Conservation (phyloP, 2,329 filamentous ascomycete genomes). For the Colletotrichum lupini region DNA sequence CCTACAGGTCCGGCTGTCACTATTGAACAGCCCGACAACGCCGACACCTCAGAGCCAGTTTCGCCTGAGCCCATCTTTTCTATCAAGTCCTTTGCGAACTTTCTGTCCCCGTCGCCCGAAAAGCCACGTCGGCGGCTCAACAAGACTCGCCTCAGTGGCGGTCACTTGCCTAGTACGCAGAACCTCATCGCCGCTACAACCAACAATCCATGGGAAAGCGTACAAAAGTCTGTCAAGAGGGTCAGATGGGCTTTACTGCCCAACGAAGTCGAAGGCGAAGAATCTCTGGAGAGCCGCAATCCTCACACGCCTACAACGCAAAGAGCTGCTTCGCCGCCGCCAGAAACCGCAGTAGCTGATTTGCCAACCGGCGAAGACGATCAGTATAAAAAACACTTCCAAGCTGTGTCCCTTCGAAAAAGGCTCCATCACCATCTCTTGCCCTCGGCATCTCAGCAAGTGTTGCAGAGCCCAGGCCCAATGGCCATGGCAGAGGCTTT, state of each 20-base stretch:
- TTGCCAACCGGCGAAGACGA: conserved; percentile 48
- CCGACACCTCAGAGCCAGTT: conserved; percentile 44
- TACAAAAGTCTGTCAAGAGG: conserved; percentile 40
- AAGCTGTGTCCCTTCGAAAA: conserved; percentile 51
- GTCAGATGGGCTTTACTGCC: conserved; percentile 52
- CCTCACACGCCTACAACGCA: conserved; percentile 5
- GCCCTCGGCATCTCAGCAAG: conserved; percentile 55
- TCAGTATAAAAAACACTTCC: conserved; percentile 61
- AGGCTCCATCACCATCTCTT: conserved; percentile 47
- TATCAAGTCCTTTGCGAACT: conserved; percentile 63
- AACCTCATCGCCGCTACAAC: conserved; percentile 48
- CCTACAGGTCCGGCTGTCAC: not conserved
- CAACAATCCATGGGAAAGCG: conserved; percentile 46
- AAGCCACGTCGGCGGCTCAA: conserved; percentile 37
- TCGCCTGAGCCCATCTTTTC: conserved; percentile 61
- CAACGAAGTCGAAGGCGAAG: conserved; percentile 40
- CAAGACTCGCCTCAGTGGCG: conserved; percentile 39
- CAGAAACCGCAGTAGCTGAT: conserved; percentile 47
- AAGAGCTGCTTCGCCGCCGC: conserved; percentile 54
- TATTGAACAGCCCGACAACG: conserved; percentile 38
- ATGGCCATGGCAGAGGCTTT: conserved; percentile 63
- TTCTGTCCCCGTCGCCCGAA: conserved; percentile 62
- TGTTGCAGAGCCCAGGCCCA: conserved; percentile 50
- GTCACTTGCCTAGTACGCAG: conserved; percentile 46
- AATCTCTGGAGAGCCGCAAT: conserved; percentile 34